Evolutionary conservation across 352 stramenopile genomes (phyloP).

Genomic region (Phytophthora crassamura): DNA sequence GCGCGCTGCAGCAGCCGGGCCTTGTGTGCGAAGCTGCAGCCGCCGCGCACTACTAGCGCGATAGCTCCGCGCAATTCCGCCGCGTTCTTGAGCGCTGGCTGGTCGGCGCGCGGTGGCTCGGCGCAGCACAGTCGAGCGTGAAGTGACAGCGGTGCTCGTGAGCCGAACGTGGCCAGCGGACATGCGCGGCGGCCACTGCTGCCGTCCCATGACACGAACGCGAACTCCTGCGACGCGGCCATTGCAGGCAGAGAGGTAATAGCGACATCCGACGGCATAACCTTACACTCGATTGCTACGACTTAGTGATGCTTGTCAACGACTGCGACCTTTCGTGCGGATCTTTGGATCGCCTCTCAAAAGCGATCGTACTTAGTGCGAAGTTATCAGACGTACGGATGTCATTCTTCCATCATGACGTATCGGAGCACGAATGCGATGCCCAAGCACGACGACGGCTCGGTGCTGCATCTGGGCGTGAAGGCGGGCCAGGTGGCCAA

Average conservation of each 20-base stretch:
- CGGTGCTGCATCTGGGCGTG: conserved; percentile 52
- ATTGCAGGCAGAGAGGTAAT: conserved; percentile 11
- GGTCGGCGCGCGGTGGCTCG: conserved; percentile 64
- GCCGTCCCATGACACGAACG: conserved; percentile 67
- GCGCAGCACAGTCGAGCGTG: conserved; percentile 56
- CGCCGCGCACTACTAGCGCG: conserved; percentile 69
- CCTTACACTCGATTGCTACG: conserved; percentile 7
- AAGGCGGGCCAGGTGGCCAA: conserved; percentile 56
- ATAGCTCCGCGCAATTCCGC: conserved; percentile 54
- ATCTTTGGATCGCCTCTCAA: conserved; percentile 32
- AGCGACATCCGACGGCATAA: conserved; percentile 3
- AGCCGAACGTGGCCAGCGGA: conserved; percentile 71
- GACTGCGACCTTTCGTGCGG: conserved; percentile 50
- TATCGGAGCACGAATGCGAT: conserved; percentile 58
- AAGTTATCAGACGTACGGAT: background rate
- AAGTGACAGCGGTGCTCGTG: conserved; percentile 31
- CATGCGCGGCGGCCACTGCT: conserved; percentile 46
- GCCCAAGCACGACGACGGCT: conserved; percentile 47
- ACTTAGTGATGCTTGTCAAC: conserved; percentile 1
- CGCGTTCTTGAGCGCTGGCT: conserved; percentile 54
- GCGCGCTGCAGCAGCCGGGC: conserved; percentile 59
- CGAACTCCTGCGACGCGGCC: conserved; percentile 37
- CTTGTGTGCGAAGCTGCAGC: conserved; percentile 76
- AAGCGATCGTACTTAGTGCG: conserved; percentile 18
- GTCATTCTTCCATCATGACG: conserved; percentile 30